Evolutionary conservation across 495 filamentous ascomycete genomes (phyloP).

Genomic region (Ascobolus immersus): DNA sequence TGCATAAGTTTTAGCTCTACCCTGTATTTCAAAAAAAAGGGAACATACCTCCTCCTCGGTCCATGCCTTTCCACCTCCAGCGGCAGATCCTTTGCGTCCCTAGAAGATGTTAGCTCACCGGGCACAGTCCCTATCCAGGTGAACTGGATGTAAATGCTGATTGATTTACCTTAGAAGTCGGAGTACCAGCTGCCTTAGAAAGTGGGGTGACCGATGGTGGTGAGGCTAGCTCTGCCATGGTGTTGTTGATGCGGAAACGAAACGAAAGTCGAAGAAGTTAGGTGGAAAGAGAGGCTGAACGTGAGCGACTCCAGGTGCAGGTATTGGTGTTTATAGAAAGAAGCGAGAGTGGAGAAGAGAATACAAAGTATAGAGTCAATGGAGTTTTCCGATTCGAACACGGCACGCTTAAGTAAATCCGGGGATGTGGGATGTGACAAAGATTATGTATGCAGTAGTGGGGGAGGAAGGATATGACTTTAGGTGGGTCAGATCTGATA

Average conservation of each 20-base stretch:
- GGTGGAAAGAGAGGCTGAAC: not conserved
- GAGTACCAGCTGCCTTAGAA: constrained; percentile 4
- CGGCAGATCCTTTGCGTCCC: constrained; percentile 34
- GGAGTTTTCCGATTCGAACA: too few relatives aligned
- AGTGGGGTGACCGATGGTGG: constrained; percentile 1
- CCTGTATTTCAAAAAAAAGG: not conserved
- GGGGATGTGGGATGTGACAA: too few relatives aligned
- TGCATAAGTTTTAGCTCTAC: constrained; percentile 4
- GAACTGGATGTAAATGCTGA: constrained; percentile 6
- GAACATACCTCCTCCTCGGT: constrained; percentile 47
- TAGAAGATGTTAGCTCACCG: constrained; percentile 5
- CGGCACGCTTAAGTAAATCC: too few relatives aligned
- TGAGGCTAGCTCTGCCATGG: too few relatives aligned
- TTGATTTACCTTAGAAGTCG: constrained; percentile 1
- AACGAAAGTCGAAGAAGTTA: not conserved
- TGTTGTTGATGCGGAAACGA: too few relatives aligned
- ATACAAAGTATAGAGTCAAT: too few relatives aligned
- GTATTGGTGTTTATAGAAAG: too few relatives aligned
- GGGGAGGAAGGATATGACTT: too few relatives aligned
- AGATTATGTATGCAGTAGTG: too few relatives aligned
- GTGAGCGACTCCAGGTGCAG: too few relatives aligned
- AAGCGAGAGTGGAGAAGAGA: too few relatives aligned
- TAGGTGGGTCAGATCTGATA: too few relatives aligned
- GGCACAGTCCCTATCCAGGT: constrained; percentile 1
- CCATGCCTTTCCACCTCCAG: constrained; percentile 49